A percentile compares a stretch with the other conserved stretches of the same genome.
Conservation (phyloP, 108 stramenopile species). For the Licmophora abbreviata region DNA sequence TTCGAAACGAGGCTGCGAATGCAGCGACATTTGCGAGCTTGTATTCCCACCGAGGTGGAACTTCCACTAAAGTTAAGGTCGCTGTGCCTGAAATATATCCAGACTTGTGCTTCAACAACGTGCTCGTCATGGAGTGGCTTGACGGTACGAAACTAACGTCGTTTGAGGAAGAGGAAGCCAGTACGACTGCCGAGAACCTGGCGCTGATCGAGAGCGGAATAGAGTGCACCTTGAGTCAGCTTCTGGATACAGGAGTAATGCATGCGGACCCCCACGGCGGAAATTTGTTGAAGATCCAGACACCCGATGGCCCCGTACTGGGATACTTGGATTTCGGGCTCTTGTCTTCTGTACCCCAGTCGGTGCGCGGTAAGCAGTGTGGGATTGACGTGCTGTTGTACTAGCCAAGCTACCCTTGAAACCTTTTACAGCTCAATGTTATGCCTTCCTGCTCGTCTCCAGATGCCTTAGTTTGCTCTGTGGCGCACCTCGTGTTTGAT, state of each 20-base stretch:
- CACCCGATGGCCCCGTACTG: slow-evolving; percentile 20
- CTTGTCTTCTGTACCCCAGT: slow-evolving; percentile 41
- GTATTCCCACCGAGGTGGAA: slow-evolving; percentile 20
- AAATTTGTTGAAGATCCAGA: slow-evolving; percentile 42
- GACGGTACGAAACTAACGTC: slow-evolving; percentile 47
- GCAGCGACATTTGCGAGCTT: slow-evolving; percentile 21
- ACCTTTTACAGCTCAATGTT: too few relatives aligned
- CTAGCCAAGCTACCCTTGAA: too few relatives aligned
- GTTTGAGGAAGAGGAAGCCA: slow-evolving; percentile 16
- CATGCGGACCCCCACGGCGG: slow-evolving; percentile 78
- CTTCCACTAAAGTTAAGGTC: slow-evolving; percentile 24
- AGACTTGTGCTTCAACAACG: slow-evolving; percentile 44
- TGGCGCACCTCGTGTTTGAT: slow-evolving; percentile 59
- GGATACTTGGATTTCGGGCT: slow-evolving; percentile 78
- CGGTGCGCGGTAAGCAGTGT: too few relatives aligned
- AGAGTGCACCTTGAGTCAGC: slow-evolving; percentile 62
- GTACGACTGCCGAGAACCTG: slow-evolving; percentile 36
- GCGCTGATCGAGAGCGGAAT: slow-evolving; percentile 56
- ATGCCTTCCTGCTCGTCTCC: too few relatives aligned
- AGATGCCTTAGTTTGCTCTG: slow-evolving; percentile 72
- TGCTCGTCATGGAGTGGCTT: slow-evolving; percentile 66
- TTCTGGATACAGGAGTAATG: slow-evolving; percentile 62
- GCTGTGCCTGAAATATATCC: slow-evolving; percentile 45
- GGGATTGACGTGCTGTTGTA: too few relatives aligned
- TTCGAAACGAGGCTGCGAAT: slow-evolving; percentile 38